Conservation (phyloP, 371 early-diverging fungal genomes). For the Dichotomocladium elegans region DNA sequence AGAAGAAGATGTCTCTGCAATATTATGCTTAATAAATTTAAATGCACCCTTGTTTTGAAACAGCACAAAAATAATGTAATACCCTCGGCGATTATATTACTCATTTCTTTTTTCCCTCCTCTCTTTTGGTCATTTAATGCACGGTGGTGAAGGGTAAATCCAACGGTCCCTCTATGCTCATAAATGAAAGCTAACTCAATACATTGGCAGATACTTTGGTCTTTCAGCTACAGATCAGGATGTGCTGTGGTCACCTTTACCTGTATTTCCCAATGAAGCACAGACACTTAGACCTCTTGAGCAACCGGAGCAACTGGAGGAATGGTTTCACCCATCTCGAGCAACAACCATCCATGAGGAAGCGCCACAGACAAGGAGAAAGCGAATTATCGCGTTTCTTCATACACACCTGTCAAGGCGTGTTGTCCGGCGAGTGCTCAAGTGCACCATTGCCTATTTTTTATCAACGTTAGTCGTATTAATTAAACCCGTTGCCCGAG, state of each 20-base stretch:
- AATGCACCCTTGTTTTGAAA: neutral
- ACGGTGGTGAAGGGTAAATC: neutral
- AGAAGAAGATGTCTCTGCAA: slow-evolving; percentile 98
- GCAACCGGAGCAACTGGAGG: slow-evolving; percentile 5
- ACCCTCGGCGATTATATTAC: neutral
- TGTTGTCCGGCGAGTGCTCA: slow-evolving; percentile 50
- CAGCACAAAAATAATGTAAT: neutral
- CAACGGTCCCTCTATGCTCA: neutral
- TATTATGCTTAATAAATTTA: slow-evolving; percentile 80
- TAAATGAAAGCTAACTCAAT: too few species aligned
- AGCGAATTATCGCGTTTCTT: slow-evolving; percentile 2
- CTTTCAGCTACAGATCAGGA: neutral
- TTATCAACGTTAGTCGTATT: slow-evolving; percentile 38
- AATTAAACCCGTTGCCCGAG: slow-evolving; percentile 24
- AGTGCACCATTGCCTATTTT: slow-evolving; percentile 49
- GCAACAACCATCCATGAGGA: neutral
- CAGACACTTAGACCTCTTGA: neutral
- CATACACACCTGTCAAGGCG: slow-evolving; percentile 40
- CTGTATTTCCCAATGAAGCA: too few species aligned
- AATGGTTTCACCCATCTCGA: slow-evolving; percentile 10
- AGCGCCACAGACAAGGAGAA: neutral
- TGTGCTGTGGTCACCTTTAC: neutral
- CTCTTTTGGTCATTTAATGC: neutral
- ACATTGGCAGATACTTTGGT: too few species aligned
- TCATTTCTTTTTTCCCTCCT: neutral